Conservation (phyloP, 805 yeast species). For the Myxozyma melibiosi region DNA sequence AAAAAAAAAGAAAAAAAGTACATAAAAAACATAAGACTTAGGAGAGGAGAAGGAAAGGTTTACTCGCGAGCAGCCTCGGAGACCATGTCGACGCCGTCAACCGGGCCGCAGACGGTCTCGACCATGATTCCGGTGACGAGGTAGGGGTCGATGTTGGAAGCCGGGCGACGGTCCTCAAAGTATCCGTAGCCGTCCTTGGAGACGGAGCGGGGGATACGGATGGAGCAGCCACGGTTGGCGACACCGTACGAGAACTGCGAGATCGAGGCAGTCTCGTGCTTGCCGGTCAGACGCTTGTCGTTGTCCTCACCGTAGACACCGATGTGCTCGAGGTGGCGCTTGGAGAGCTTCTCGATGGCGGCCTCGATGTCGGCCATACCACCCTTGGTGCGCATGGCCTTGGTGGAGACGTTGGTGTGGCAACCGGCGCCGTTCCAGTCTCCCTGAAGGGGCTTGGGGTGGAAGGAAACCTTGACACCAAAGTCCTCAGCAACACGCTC, state of each 20-base stretch:
- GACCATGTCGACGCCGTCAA: conserved; percentile 33
- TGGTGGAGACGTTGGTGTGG: conserved; percentile 97
- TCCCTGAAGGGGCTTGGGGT: conserved; percentile 98
- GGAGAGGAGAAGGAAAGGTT: neutral
- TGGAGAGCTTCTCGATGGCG: conserved; percentile 89
- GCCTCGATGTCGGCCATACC: conserved; percentile 94
- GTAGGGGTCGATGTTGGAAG: conserved; percentile 98
- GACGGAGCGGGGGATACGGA: conserved; percentile 98
- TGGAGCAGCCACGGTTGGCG: conserved; percentile 99
- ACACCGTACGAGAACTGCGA: conserved; percentile 92
- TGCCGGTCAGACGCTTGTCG: conserved; percentile 93
- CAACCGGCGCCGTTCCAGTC: conserved; percentile 99
- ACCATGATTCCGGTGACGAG: conserved; percentile 97
- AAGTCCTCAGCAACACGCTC: conserved; percentile 97
- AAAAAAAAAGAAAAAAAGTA: neutral
- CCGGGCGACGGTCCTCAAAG: conserved; percentile 99
- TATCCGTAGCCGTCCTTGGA: conserved; percentile 98
- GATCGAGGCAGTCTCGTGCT: conserved; percentile 97
- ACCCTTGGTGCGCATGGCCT: conserved; percentile 87
- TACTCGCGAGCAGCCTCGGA: conserved; percentile 34
- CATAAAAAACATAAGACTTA: neutral
- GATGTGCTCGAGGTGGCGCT: conserved; percentile 96
- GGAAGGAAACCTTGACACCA: conserved; percentile 97
- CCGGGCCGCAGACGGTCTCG: conserved; percentile 66
- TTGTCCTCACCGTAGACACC: conserved; percentile 94